Evolutionary conservation across 306 rosid species (phyloP).

Genomic region (Pyrus betulifolia): DNA sequence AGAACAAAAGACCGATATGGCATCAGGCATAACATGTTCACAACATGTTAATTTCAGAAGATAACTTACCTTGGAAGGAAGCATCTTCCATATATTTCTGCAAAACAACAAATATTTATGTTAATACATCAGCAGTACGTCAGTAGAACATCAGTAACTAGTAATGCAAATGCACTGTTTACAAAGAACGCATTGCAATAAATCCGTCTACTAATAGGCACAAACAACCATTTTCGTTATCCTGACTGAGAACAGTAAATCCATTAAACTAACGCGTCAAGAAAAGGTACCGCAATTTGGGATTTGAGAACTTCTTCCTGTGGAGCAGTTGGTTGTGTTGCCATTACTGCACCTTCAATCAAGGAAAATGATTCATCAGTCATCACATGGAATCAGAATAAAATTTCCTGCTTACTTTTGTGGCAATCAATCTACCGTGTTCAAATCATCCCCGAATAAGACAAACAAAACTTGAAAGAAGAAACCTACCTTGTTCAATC

Average conservation of each 20-base stretch:
- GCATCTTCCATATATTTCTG: constrained; percentile 89
- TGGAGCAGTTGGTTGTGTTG: constrained; percentile 35
- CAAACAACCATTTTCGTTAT: background rate
- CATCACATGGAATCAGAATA: constrained; percentile 13
- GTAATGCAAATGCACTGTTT: constrained; percentile 8
- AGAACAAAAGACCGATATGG: background rate
- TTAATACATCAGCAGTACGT: background rate
- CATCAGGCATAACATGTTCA: background rate
- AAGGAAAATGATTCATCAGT: constrained; percentile 17
- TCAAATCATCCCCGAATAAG: background rate
- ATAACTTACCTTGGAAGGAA: constrained; percentile 69
- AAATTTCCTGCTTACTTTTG: background rate
- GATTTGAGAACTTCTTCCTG: constrained; percentile 54
- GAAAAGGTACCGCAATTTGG: constrained; percentile 55
- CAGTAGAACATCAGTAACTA: background rate
- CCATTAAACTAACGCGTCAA: background rate
- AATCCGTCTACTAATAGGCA: background rate
- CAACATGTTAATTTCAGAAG: background rate
- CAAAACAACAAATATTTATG: constrained; percentile 22
- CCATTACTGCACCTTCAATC: constrained; percentile 20
- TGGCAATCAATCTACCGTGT: constrained; percentile 28
- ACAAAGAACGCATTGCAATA: constrained; percentile 7
- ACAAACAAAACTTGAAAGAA: background rate
- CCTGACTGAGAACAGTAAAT: background rate
- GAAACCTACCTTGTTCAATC: constrained; percentile 37